Base-by-base conservation (phyloP, 2,329 filamentous ascomycete species). In the Rutstroemia sp. region DNA sequence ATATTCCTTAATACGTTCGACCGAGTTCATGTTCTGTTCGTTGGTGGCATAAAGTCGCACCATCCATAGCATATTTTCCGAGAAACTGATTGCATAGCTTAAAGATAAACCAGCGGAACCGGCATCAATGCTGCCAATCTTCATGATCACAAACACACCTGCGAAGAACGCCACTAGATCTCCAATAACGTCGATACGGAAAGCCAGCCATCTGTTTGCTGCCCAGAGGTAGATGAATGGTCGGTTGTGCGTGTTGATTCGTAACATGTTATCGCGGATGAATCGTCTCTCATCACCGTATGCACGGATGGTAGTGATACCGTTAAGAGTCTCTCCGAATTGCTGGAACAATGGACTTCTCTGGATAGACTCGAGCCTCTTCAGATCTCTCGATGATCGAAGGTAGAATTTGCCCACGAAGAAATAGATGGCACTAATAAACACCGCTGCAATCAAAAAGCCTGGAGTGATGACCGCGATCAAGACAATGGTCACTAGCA, bases 11-110 rank as follows among this genome's bases (percentile, higher is more conserved):
- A 99, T 87, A 67, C 94, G 89, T 74, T 99, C 94, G 49, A 97
- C 92, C 2, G 92, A 92, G 73, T 99, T 99, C 94, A 99, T 97
- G 73, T 96, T 97, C 73, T 99, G 94, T 74, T 99, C 94, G 67
- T 97, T 96, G 69, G 89, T 84, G 0, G 92, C 87, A 71, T 99
- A 99, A 14, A 96, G 79, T 48, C 94, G 86, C 30, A 99, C 92
- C 55, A 97, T 85, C 94, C 94, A 99, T 18, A 99, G 75, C 6
- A 99, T 88, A 63, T 96, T 97, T 71, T 99, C 94, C 0, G 92
- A 95, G 67, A 99, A 99, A 1, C 90, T 92, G 64, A 99, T 90
- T 16, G 94, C 94, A 67, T 99, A 99, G 51, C 90, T 96, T 66
- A 99, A 77, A 5, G 94, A 95, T 60, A 99, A 81, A 75, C 94